Percentiles rank a stretch among this genome's conserved stretches.
Conservation (phyloP, 2,329 filamentous ascomycete genomes). For the Colletotrichum sp. region DNA sequence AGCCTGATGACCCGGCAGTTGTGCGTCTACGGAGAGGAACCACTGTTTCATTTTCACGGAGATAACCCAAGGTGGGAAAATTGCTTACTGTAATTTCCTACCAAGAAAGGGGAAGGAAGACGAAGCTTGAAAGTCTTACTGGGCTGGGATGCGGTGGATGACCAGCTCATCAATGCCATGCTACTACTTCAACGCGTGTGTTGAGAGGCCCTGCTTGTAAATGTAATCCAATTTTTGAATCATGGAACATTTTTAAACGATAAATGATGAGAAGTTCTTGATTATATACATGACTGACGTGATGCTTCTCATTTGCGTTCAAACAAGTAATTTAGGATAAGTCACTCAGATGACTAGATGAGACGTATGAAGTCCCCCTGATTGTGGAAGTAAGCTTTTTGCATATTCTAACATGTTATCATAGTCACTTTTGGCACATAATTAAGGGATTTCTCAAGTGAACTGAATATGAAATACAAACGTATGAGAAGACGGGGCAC, state of each 20-base stretch:
- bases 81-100: not conserved
- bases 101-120: not conserved
- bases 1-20: not conserved
- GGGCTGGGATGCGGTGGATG: not conserved
- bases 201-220: not conserved
- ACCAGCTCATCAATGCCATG: not conserved
- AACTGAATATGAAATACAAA: not conserved
- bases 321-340: not conserved
- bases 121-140: not conserved
- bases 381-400: no score
- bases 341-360: not conserved
- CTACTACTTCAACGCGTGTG: not conserved
- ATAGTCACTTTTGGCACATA: no score
- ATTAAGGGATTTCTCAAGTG: no score
- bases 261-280: no score
- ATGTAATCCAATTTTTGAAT: not conserved
- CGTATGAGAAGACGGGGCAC: not conserved
- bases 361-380: not conserved
- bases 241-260: no score
- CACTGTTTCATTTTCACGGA: not conserved
- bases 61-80: not conserved
- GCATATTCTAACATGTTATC: no score
- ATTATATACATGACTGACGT: no score
- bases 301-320: not conserved
- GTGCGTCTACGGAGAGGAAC: not conserved